These are phyloP conservation scores for Vigna angularis DNA, from an alignment of 306 rosid species.

Conservation along the genomic window DNA sequence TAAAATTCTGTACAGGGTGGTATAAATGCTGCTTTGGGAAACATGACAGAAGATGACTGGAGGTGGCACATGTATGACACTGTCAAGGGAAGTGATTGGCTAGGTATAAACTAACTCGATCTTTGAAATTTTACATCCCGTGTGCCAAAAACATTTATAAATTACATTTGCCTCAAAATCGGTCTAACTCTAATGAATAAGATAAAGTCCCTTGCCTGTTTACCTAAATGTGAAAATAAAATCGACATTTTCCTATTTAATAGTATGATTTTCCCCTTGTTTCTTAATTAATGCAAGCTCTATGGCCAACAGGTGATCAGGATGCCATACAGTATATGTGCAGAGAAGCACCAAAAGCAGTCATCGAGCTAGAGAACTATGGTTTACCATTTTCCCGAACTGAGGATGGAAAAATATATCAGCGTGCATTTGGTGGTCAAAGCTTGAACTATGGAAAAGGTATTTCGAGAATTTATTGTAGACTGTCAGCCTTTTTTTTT, in stretches of 20 bases:
- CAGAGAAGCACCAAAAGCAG: constrained; percentile 94
- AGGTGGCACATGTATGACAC: constrained; percentile 99
- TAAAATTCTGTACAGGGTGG: constrained; percentile 70
- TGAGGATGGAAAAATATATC: constrained; percentile 88
- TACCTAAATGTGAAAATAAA: constrained; percentile 28
- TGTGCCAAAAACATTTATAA: neutral
- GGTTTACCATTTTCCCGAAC: constrained; percentile 91
- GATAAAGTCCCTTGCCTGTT: constrained; percentile 22
- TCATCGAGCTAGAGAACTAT: constrained; percentile 89
- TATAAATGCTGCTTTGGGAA: constrained; percentile 93
- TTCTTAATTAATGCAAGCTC: constrained; percentile 32
- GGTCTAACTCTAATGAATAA: constrained; percentile 24
- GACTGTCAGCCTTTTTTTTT: neutral
- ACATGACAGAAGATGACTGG: constrained; percentile 96
- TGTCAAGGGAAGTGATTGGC: constrained; percentile 97
- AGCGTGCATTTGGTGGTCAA: constrained; percentile 98
- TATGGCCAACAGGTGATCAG: constrained; percentile 73
- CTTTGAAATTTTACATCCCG: constrained; percentile 3
- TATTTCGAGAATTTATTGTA: constrained; percentile 38
- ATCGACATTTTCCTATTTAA: constrained; percentile 5
- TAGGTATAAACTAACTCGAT: constrained; percentile 56
- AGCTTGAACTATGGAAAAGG: constrained; percentile 93
- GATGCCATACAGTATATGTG: constrained; percentile 96
- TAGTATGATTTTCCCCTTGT: neutral
- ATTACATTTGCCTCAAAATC: constrained; percentile 4